Evolutionary conservation across 2,329 filamentous ascomycete genomes (phyloP).

Genomic region (Ceratocystis destructans): DNA sequence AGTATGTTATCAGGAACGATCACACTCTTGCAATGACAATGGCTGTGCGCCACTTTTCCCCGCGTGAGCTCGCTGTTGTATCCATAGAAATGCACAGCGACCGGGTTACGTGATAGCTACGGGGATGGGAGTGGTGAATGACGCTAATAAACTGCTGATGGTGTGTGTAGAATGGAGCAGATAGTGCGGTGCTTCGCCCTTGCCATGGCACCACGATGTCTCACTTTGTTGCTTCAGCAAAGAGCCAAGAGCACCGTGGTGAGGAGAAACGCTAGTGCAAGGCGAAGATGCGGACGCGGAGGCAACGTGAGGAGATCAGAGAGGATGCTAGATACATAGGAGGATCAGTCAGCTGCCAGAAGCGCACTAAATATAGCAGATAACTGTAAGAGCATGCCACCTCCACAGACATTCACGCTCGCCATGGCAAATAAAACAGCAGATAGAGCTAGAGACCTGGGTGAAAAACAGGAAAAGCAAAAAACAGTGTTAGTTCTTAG

Average conservation of each 20-base stretch:
- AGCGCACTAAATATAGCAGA: not conserved
- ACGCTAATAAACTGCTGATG: too few species aligned
- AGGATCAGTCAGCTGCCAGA: not conserved
- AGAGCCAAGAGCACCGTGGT: not conserved
- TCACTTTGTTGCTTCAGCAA: not conserved
- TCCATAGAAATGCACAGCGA: too few species aligned
- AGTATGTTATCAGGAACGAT: too few species aligned
- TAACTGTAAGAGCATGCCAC: too few species aligned
- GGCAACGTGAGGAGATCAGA: not conserved
- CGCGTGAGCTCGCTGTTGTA: too few species aligned
- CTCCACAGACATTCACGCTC: too few species aligned
- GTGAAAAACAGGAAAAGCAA: not conserved
- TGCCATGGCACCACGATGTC: not conserved
- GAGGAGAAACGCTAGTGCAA: not conserved
- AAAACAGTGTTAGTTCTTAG: not conserved
- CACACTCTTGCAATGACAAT: too few species aligned
- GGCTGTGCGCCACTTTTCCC: too few species aligned
- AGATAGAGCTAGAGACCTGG: not conserved
- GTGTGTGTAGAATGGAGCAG: too few species aligned
- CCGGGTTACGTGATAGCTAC: too few species aligned
- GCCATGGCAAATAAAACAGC: not conserved
- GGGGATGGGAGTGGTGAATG: too few species aligned
- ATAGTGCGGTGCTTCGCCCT: not conserved
- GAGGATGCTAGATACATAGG: not conserved
- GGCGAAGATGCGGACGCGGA: not conserved